phyloP scores from a whole-genome alignment of 352 stramenopile species.

The Phytophthora parvispora region DNA sequence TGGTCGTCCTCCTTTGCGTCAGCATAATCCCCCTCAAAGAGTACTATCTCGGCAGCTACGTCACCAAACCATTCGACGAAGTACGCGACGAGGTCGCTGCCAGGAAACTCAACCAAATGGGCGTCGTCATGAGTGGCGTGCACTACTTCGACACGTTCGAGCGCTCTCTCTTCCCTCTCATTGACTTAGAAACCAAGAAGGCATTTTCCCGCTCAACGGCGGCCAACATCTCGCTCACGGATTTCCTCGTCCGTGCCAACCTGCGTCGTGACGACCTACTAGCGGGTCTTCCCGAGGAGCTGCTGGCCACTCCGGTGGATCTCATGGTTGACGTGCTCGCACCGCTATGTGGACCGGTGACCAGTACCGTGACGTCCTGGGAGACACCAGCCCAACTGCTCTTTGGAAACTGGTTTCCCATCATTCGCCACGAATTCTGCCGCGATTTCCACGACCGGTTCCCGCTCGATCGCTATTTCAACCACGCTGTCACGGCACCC shows the following conservation, averaged over 20 bases:
- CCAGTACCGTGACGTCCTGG: constrained; percentile 11
- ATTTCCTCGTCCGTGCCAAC: constrained; percentile 49
- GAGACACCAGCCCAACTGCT: constrained; percentile 37
- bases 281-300: constrained; percentile 16
- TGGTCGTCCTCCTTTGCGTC: constrained; percentile 16
- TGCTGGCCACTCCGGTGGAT: constrained; percentile 30
- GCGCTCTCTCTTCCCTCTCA: constrained; percentile 27
- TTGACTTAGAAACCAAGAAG: constrained; percentile 28
- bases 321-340: constrained; percentile 50
- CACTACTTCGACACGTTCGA: constrained; percentile 53
- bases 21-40: constrained; percentile 49
- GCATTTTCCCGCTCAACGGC: constrained; percentile 20
- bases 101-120: constrained; percentile 40
- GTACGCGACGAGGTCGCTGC: constrained; percentile 44
- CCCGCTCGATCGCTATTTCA: constrained; percentile 46
- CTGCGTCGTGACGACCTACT: constrained; percentile 36
- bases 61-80: constrained; percentile 52
- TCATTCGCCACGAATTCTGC: constrained; percentile 50
- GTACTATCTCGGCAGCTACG: constrained; percentile 51
- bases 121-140: constrained; percentile 37
- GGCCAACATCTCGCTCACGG: constrained; percentile 16
- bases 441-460: constrained; percentile 44
- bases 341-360: constrained; percentile 39
- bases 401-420: constrained; percentile 53
- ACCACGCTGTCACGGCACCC: constrained; percentile 14